A percentile compares a stretch with the other conserved stretches of the same genome.
Evolutionary conservation across 2,329 filamentous ascomycete genomes (phyloP).

Genomic region (Aspergillus neotritici): DNA sequence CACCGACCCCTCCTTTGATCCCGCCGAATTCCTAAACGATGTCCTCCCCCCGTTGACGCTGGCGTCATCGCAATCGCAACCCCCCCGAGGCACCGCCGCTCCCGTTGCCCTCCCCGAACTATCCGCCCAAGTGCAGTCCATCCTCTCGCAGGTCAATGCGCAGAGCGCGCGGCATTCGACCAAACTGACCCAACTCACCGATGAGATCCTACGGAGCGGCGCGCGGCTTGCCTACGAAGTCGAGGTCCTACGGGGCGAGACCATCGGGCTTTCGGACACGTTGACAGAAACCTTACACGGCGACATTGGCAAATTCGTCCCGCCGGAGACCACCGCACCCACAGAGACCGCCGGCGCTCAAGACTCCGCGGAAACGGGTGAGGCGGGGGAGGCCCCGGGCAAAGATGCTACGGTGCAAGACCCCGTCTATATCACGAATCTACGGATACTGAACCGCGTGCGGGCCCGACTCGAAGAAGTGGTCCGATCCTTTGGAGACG

Average conservation of each 20-base stretch:
- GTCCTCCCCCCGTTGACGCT: slow-evolving; percentile 63
- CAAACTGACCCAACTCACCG: slow-evolving; percentile 80
- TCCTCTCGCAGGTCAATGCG: slow-evolving; percentile 82
- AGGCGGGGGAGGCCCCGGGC: not conserved
- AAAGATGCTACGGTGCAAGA: slow-evolving; percentile 33
- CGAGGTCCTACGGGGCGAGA: slow-evolving; percentile 84
- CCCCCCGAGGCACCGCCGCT: slow-evolving; percentile 30
- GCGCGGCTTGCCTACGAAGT: slow-evolving; percentile 90
- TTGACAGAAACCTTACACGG: slow-evolving; percentile 65
- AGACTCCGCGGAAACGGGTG: slow-evolving; percentile 4
- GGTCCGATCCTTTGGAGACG: slow-evolving; percentile 85
- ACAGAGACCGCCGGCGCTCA: slow-evolving; percentile 2
- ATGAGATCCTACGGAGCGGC: slow-evolving; percentile 87
- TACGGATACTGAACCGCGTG: slow-evolving; percentile 77
- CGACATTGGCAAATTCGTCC: slow-evolving; percentile 69
- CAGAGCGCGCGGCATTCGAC: slow-evolving; percentile 78
- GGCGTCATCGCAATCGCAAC: slow-evolving; percentile 34
- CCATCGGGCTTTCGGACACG: slow-evolving; percentile 70
- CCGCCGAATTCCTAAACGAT: slow-evolving; percentile 78
- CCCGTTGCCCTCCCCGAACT: slow-evolving; percentile 65
- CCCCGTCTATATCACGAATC: slow-evolving; percentile 66
- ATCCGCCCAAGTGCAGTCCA: slow-evolving; percentile 71
- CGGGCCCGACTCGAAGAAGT: slow-evolving; percentile 80
- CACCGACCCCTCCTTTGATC: slow-evolving; percentile 69
- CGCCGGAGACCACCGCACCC: slow-evolving; percentile 44